Evolutionary conservation across 2,329 filamentous ascomycete species (phyloP).

Genomic region (Cadophora gregata): DNA sequence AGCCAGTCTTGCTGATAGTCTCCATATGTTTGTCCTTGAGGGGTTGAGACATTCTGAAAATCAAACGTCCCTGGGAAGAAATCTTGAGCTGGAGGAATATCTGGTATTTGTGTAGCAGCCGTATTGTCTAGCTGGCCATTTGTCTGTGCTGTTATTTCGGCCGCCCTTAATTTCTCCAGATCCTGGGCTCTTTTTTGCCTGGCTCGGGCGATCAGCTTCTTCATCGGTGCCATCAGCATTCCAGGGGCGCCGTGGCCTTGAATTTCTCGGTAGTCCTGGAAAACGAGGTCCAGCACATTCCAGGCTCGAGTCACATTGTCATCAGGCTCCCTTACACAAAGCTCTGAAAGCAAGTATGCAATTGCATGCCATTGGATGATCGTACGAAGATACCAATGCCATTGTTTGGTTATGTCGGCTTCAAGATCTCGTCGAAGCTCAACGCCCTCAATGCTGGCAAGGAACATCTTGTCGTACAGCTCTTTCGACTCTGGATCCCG

Average conservation of each 20-base stretch:
- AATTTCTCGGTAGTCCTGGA: conserved; percentile 19
- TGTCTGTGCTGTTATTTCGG: background rate
- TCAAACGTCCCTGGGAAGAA: conserved; percentile 11
- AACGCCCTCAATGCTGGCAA: conserved; percentile 21
- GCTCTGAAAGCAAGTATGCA: conserved; percentile 22
- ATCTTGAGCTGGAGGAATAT: conserved; percentile 9
- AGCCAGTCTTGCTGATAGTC: conserved; percentile 7
- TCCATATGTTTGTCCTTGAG: background rate
- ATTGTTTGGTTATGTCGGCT: conserved; percentile 21
- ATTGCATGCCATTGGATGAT: conserved; percentile 26
- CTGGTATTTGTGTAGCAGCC: background rate
- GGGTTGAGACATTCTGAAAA: background rate
- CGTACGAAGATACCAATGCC: conserved; percentile 24
- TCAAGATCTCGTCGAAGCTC: conserved; percentile 23
- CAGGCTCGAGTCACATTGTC: conserved; percentile 22
- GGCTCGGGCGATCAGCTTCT: conserved; percentile 24
- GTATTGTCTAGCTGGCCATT: background rate
- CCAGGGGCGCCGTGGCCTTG: conserved; percentile 20
- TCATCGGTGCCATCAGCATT: conserved; percentile 23
- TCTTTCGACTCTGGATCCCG: conserved; percentile 18
- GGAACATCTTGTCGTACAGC: conserved; percentile 23
- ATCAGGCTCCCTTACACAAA: conserved; percentile 22
- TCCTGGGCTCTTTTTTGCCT: conserved; percentile 22
- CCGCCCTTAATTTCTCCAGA: conserved; percentile 13
- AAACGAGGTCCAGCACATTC: conserved; percentile 21